Conservation (phyloP, 2,329 filamentous ascomycete species). For the Fusarium protoensiforme region DNA sequence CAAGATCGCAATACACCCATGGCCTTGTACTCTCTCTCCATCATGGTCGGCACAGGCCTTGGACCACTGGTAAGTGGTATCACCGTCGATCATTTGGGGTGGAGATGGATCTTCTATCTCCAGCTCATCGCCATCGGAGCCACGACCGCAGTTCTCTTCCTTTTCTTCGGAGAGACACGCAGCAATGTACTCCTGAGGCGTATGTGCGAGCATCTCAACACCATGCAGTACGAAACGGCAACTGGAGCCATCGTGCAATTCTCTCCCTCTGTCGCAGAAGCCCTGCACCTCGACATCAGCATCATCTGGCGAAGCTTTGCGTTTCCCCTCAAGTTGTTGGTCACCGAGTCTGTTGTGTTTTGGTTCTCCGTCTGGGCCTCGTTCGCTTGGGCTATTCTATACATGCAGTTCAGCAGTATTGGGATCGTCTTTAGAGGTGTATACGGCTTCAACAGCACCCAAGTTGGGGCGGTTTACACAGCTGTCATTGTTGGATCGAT, state of each 20-base stretch:
- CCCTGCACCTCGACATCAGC: slow-evolving; percentile 29
- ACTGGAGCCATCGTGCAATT: background rate
- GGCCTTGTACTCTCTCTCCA: slow-evolving; percentile 72
- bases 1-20: slow-evolving; percentile 75
- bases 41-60: slow-evolving; percentile 71
- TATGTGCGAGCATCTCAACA: slow-evolving; percentile 69
- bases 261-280: slow-evolving; percentile 11
- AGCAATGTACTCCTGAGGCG: slow-evolving; percentile 72
- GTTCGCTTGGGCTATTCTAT: slow-evolving; percentile 77
- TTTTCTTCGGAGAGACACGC: slow-evolving; percentile 76
- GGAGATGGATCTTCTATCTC: slow-evolving; percentile 76
- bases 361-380: slow-evolving; percentile 77
- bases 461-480: slow-evolving; percentile 72
- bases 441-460: slow-evolving; percentile 68
- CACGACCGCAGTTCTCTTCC: slow-evolving; percentile 64
- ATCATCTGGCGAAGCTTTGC: slow-evolving; percentile 44
- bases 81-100: slow-evolving; percentile 66
- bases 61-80: slow-evolving; percentile 70
- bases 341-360: slow-evolving; percentile 70
- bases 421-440: slow-evolving; percentile 73
- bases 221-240: slow-evolving; percentile 43
- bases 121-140: slow-evolving; percentile 69
- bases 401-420: slow-evolving; percentile 67
- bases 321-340: slow-evolving; percentile 56
- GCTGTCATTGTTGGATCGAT: slow-evolving; percentile 51